A percentile compares a stretch with the other conserved stretches of the same genome.
Evolutionary conservation across 2,329 filamentous ascomycete genomes (phyloP).

Genomic region (Geosmithia putterillii): DNA sequence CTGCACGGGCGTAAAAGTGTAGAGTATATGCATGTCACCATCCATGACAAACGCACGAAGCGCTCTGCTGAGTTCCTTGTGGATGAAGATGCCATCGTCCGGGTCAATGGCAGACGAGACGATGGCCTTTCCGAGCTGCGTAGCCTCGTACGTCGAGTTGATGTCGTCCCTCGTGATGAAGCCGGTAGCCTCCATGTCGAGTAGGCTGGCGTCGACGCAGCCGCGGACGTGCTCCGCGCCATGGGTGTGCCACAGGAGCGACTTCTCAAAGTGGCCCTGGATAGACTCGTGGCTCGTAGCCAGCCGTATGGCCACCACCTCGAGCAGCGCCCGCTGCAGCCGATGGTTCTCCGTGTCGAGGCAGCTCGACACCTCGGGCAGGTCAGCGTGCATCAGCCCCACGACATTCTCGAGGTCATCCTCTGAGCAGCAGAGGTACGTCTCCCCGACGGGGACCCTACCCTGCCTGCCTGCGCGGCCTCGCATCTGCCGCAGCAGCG

Average conservation of each 20-base stretch:
- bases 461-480: conserved; percentile 68
- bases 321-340: conserved; percentile 57
- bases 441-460: conserved; percentile 67
- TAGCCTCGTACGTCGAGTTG: conserved; percentile 43
- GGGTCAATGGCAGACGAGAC: conserved; percentile 63
- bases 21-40: conserved; percentile 68
- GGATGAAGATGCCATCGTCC: conserved; percentile 62
- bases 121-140: conserved; percentile 55
- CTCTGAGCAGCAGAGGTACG: conserved; percentile 61
- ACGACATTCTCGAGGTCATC: conserved; percentile 57
- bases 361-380: conserved; percentile 58
- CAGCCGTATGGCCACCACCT: conserved; percentile 56
- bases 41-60: conserved; percentile 68
- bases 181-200: conserved; percentile 40
- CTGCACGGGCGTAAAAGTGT: conserved; percentile 65
- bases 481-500: conserved; percentile 73
- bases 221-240: conserved; percentile 33
- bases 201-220: conserved; percentile 46
- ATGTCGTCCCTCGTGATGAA: conserved; percentile 38
- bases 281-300: conserved; percentile 54
- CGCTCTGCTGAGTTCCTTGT: conserved; percentile 55
- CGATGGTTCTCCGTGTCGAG: conserved; percentile 54
- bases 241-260: conserved; percentile 49
- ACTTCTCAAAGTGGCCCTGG: conserved; percentile 55
- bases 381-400: conserved; percentile 58